Conservation (phyloP, 192 early-diverging fungal genomes). For the Diversispora eburnea region DNA sequence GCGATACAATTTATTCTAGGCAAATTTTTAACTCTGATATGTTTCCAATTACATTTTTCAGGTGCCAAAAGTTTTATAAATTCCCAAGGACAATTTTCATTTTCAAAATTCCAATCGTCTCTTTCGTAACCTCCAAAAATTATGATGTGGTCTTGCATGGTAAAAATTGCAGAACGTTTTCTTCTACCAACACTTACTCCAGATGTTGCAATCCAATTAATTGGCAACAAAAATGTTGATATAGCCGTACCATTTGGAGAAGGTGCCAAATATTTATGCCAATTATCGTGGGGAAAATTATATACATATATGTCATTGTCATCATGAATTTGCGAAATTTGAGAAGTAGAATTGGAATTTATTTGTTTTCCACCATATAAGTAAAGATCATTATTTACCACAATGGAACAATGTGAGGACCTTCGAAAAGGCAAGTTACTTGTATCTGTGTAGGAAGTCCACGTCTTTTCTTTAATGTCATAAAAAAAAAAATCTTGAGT, state of each 20-base stretch:
- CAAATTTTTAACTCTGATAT: not conserved
- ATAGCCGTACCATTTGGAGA: not conserved
- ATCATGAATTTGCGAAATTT: not conserved
- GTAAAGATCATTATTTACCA: not conserved
- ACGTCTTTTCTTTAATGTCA: not conserved
- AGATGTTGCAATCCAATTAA: not conserved
- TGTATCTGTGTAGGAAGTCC: not conserved
- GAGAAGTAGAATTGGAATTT: not conserved
- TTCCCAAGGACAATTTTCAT: not conserved
- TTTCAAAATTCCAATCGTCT: not conserved
- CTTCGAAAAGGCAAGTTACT: not conserved
- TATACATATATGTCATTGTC: not conserved
- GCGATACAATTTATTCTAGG: not conserved
- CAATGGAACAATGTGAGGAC: not conserved
- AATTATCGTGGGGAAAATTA: not conserved
- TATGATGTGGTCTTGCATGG: not conserved
- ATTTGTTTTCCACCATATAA: slow-evolving; percentile 4
- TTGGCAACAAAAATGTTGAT: not conserved
- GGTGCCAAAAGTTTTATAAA: not conserved
- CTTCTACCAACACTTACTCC: not conserved
- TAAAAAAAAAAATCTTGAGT: not conserved
- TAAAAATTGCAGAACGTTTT: not conserved
- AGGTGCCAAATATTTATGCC: not conserved
- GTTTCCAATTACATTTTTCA: not conserved
- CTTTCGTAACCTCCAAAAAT: not conserved